phyloP scores from a whole-genome alignment of 2,329 filamentous ascomycete species.

The Hypoxylon sp. region DNA sequence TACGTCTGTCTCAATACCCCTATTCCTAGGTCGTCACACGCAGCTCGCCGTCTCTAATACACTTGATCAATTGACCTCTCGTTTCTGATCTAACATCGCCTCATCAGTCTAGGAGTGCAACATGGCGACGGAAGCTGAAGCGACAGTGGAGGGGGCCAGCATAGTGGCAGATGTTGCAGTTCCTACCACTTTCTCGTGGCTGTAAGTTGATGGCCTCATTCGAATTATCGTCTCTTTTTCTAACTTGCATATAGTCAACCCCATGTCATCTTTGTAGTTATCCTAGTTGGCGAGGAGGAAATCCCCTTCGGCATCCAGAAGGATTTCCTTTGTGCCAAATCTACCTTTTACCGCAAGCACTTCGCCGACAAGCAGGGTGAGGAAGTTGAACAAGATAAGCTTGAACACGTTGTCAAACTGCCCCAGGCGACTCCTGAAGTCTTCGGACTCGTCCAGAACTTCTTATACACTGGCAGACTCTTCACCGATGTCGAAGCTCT shows the following conservation, averaged over 20 bases:
- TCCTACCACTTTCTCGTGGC: constrained; percentile 35
- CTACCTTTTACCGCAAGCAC: constrained; percentile 62
- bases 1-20: neutral
- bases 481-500: constrained; percentile 59
- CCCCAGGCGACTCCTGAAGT: constrained; percentile 64
- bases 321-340: constrained; percentile 69
- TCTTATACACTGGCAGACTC: constrained; percentile 67
- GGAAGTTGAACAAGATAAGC: constrained; percentile 53
- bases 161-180: neutral
- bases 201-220: constrained; percentile 28
- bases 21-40: neutral
- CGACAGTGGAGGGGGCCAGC: neutral
- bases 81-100: constrained; percentile 16
- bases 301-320: constrained; percentile 71
- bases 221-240: constrained; percentile 3
- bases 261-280: constrained; percentile 69
- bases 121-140: constrained; percentile 31
- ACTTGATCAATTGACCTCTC: neutral
- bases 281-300: constrained; percentile 67
- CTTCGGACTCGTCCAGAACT: constrained; percentile 70
- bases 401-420: constrained; percentile 67
- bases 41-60: neutral
- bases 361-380: constrained; percentile 56
- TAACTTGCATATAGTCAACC: constrained; percentile 61
- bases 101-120: constrained; percentile 8